A percentile compares a stretch with the other conserved stretches of the same genome.
phyloP scores from a whole-genome alignment of 2,329 filamentous ascomycete species.

The Scytalidium lignicola region DNA sequence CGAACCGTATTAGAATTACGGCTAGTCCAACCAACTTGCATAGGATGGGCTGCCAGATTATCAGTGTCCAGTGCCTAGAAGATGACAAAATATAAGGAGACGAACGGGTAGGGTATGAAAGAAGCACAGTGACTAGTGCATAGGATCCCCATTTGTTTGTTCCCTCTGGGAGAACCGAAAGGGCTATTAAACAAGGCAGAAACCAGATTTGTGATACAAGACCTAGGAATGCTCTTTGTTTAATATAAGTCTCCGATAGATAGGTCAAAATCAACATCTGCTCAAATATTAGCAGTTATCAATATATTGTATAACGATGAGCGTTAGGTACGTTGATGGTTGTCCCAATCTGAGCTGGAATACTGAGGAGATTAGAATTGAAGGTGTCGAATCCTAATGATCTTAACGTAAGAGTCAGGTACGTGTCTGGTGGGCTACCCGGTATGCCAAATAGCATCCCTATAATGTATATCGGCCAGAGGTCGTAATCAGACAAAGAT shows the following conservation, averaged over 20 bases:
- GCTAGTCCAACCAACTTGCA: conserved; percentile 38
- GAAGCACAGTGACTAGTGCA: conserved; percentile 26
- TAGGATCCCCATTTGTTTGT: conserved; percentile 17
- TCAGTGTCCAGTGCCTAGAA: neutral
- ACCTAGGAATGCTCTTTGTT: conserved; percentile 26
- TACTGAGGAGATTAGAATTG: conserved; percentile 16
- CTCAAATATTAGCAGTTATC: neutral
- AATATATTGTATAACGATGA: neutral
- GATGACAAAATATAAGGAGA: neutral
- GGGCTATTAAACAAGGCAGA: conserved; percentile 28
- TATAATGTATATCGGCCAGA: conserved; percentile 23
- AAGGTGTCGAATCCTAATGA: conserved; percentile 16
- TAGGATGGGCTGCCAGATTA: conserved; percentile 19
- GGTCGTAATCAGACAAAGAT: conserved; percentile 49
- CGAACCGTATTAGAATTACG: conserved; percentile 59
- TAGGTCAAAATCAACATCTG: conserved; percentile 13
- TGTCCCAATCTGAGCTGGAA: conserved; percentile 6
- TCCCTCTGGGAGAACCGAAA: conserved; percentile 14
- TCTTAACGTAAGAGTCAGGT: conserved; percentile 13
- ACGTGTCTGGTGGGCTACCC: conserved; percentile 8
- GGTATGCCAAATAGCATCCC: conserved; percentile 8
- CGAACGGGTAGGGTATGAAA: conserved; percentile 14
- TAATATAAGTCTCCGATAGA: conserved; percentile 33
- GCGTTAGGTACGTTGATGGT: conserved; percentile 23
- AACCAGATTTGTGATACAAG: conserved; percentile 30